These are phyloP conservation scores for Dryadomyces quercivorus DNA, from an alignment of 2,329 filamentous ascomycete genomes.

Conservation along the genomic window DNA sequence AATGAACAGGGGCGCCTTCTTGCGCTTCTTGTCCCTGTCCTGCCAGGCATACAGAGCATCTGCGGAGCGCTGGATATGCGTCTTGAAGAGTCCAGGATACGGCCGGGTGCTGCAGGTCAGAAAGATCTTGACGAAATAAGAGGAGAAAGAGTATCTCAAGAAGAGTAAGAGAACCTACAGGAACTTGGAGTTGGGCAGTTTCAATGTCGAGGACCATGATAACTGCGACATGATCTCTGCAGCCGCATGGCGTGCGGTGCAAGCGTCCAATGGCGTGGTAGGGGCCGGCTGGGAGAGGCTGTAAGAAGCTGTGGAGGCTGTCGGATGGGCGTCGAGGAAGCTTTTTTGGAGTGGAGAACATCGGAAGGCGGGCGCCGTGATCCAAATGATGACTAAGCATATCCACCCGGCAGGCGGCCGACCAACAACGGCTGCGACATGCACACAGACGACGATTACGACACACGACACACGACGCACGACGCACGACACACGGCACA, in stretches of 20 bases:
- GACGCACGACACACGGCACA: not conserved
- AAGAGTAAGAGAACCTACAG: conserved; percentile 36
- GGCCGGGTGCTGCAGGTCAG: conserved; percentile 34
- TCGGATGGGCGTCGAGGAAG: not conserved
- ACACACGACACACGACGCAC: too few species aligned
- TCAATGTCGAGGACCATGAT: conserved; percentile 60
- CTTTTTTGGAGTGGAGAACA: not conserved
- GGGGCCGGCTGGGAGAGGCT: not conserved
- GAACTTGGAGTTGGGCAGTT: conserved; percentile 63
- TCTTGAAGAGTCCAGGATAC: conserved; percentile 32
- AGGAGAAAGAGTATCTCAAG: too few species aligned
- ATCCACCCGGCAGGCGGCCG: too few species aligned
- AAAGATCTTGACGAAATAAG: not conserved
- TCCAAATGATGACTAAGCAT: too few species aligned
- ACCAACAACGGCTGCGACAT: too few species aligned
- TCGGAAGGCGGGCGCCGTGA: too few species aligned
- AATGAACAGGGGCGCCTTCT: conserved; percentile 51
- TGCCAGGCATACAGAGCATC: conserved; percentile 91
- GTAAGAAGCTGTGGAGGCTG: not conserved
- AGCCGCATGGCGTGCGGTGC: conserved; percentile 1
- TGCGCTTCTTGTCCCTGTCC: conserved; percentile 38
- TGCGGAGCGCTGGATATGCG: conserved; percentile 64
- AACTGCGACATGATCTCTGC: conserved; percentile 33
- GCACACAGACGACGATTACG: too few species aligned
- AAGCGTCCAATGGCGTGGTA: not conserved